These are phyloP conservation scores for Hymenoscyphus scutula DNA, from an alignment of 2,329 filamentous ascomycete genomes.

Conservation along the genomic window DNA sequence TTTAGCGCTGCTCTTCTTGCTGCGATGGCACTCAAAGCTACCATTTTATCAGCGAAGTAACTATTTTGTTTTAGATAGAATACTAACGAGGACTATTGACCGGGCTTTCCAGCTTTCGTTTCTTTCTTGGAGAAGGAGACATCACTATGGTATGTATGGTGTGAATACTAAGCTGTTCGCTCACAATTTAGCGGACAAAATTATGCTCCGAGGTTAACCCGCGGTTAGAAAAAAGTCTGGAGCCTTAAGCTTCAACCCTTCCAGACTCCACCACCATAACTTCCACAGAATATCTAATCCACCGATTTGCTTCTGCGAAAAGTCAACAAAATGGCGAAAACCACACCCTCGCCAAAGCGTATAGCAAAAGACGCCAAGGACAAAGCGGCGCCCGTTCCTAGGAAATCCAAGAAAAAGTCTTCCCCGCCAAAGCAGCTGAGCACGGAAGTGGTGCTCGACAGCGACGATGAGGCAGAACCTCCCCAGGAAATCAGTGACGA, in stretches of 20 bases:
- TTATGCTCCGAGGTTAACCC: slow-evolving; percentile 12
- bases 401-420: slow-evolving; percentile 17
- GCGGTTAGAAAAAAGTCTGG: slow-evolving; percentile 19
- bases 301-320: neutral
- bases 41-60: slow-evolving; percentile 19
- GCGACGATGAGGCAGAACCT: slow-evolving; percentile 30
- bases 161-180: neutral
- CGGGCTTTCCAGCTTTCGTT: slow-evolving; percentile 43
- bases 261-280: neutral
- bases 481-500: slow-evolving; percentile 26
- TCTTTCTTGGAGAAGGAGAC: slow-evolving; percentile 40
- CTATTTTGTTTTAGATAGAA: neutral
- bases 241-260: neutral
- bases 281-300: neutral
- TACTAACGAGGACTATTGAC: slow-evolving; percentile 39
- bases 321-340: slow-evolving; percentile 9
- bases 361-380: slow-evolving; percentile 21
- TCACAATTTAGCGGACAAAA: neutral
- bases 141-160: slow-evolving; percentile 15
- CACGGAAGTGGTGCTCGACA: slow-evolving; percentile 31
- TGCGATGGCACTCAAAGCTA: slow-evolving; percentile 36
- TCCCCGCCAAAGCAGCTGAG: slow-evolving; percentile 26
- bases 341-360: slow-evolving; percentile 23
- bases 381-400: slow-evolving; percentile 14
- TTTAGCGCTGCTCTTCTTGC: slow-evolving; percentile 25